phyloP scores from a whole-genome alignment of 169 alveolate species.

The Cytauxzoon felis region DNA sequence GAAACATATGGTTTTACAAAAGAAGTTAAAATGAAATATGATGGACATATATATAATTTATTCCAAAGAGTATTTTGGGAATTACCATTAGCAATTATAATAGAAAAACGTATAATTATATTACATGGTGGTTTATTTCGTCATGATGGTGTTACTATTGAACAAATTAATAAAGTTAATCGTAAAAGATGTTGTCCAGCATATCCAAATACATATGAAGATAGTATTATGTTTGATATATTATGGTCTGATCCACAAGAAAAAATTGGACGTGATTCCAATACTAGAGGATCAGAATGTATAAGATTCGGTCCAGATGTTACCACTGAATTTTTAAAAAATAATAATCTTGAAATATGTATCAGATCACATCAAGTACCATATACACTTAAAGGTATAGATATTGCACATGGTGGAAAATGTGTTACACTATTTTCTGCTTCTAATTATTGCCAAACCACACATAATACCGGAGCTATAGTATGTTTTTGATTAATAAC shows the following conservation, averaged over 20 bases:
- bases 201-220: slow-evolving; percentile 77
- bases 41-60: slow-evolving; percentile 79
- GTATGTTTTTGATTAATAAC: slow-evolving; percentile 7
- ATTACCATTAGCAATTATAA: slow-evolving; percentile 79
- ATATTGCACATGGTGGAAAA: slow-evolving; percentile 82
- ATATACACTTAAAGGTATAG: slow-evolving; percentile 82
- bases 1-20: slow-evolving; percentile 86
- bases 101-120: slow-evolving; percentile 80
- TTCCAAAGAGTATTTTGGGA: slow-evolving; percentile 83
- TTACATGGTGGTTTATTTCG: slow-evolving; percentile 89
- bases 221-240: slow-evolving; percentile 84
- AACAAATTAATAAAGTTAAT: slow-evolving; percentile 75
- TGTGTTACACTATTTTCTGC: slow-evolving; percentile 87
- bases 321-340: slow-evolving; percentile 79
- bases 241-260: slow-evolving; percentile 89
- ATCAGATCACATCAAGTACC: slow-evolving; percentile 89
- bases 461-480: slow-evolving; percentile 84
- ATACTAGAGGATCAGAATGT: slow-evolving; percentile 85
- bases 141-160: slow-evolving; percentile 78
- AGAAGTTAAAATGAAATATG: slow-evolving; percentile 81
- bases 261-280: slow-evolving; percentile 76
- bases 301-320: slow-evolving; percentile 89
- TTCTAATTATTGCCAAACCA: slow-evolving; percentile 86
- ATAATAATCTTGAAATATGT: slow-evolving; percentile 81
- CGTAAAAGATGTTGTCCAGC: slow-evolving; percentile 84